phyloP scores from a whole-genome alignment of 176 grass and related monocot genomes.

The Hsuehochloa calcarea region DNA sequence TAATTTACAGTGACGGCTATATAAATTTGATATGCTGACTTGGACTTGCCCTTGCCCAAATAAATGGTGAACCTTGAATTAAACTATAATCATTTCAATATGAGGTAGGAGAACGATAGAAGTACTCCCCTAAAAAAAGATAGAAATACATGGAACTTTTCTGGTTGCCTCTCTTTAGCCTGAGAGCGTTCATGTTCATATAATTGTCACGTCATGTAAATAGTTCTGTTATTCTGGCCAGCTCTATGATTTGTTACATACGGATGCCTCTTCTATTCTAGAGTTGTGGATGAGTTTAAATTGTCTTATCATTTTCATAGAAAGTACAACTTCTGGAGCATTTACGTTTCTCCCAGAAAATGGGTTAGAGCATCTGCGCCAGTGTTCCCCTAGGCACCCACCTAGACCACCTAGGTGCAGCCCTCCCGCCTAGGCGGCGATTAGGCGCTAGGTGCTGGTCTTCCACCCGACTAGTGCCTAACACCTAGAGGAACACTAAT shows the following conservation, averaged over 20 bases:
- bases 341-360: neutral
- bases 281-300: neutral
- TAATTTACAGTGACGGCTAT: neutral
- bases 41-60: neutral
- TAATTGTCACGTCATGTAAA: neutral
- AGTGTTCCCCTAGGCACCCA: too few species aligned
- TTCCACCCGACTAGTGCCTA: too few species aligned
- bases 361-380: neutral
- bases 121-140: neutral
- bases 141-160: neutral
- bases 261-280: neutral
- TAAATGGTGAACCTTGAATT: neutral
- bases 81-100: neutral
- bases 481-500: too few species aligned
- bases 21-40: neutral
- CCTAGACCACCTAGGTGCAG: too few species aligned
- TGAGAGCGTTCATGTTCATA: neutral
- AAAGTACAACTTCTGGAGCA: slow-evolving; percentile 5
- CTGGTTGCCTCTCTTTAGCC: neutral
- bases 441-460: too few species aligned
- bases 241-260: neutral
- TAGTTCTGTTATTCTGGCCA: neutral
- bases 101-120: neutral
- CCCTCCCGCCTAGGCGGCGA: too few species aligned
- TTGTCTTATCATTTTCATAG: neutral